Base-by-base conservation (phyloP, 352 stramenopile species). In the Pythium periplocum region DNA sequence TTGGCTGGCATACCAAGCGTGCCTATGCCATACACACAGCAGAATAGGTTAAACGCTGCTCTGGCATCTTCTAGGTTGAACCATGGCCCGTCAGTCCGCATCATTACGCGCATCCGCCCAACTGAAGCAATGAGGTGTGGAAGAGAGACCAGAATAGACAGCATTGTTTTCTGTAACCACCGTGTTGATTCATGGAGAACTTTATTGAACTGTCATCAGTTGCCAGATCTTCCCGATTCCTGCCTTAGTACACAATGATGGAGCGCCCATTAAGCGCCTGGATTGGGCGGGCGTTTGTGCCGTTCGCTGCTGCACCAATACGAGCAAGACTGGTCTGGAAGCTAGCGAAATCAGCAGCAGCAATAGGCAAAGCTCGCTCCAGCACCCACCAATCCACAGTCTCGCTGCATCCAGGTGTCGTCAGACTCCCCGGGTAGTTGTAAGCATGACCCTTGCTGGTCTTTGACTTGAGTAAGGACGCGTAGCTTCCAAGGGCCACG, bases 1-100 rank as follows among this genome's bases (percentile, higher is more conserved):
- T 76, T 76, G 42, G 38, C 57, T 2, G 68, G 64, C 58, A 76
- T 72, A 11, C 68, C 64, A 17, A 76, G 62, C 17, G 68, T 73
- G n/a, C 68, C 68, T 39, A 76, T 53, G 42, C 66, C 66, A 48
- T 66, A 75, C 7, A 75, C 66, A 40, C 59, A 67, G 52, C 66
- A 75, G 35, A 66, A 66, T 36, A 66, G 59, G 45, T 66, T 66
- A 53, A 66, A 66, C 9, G 52, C 40, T 38, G 52, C 58, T 52
- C 69, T 74, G 63, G 17, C 17, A 26, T 26, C 17, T 26, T 26
- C 17, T 26, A 26, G 17, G 17, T 26, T 26, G n/a, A 26, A 26
- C 17, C 17, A 26, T 26, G 17, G 17, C 17, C 17, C 17, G 17
- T 26, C 17, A 26, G 17, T 26, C 17, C 17, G 17, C 17, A 0